Conservation (phyloP, 2,329 filamentous ascomycete species). For the Aspergillus sp. region DNA sequence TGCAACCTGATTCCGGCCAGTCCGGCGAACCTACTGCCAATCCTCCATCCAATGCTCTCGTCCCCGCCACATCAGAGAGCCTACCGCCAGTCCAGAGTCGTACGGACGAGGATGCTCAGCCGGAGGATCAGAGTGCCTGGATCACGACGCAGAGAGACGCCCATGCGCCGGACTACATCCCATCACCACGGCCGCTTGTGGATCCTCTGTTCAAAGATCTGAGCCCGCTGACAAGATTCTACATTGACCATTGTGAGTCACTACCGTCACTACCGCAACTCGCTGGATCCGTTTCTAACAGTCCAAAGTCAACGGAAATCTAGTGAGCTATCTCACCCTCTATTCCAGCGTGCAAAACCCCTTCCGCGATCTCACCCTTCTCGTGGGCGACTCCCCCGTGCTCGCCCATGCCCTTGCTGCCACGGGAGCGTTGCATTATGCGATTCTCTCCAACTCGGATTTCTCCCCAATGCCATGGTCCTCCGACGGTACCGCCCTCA, state of each 20-base stretch:
- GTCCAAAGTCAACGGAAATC: slow-evolving; percentile 32
- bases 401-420: slow-evolving; percentile 49
- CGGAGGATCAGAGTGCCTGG: not conserved
- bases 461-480: slow-evolving; percentile 36
- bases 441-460: slow-evolving; percentile 36
- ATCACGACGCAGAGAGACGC: slow-evolving; percentile 2
- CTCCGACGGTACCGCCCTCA: slow-evolving; percentile 15
- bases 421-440: slow-evolving; percentile 50
- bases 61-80: not conserved
- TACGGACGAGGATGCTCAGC: not conserved
- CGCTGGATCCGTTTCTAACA: slow-evolving; percentile 14
- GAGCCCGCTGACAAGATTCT: slow-evolving; percentile 44
- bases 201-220: slow-evolving; percentile 51
- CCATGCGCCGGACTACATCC: slow-evolving; percentile 18
- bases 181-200: slow-evolving; percentile 40
- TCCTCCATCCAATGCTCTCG: not conserved
- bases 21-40: not conserved
- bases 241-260: slow-evolving; percentile 46
- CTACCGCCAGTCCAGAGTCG: not conserved
- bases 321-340: slow-evolving; percentile 47
- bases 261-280: slow-evolving; percentile 10
- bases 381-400: slow-evolving; percentile 45
- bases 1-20: slow-evolving; percentile 5
- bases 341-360: slow-evolving; percentile 50
- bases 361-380: slow-evolving; percentile 48